Evolutionary conservation across 331 rosid species (phyloP), one percentile per base, ranked within the genome.

Genomic region (Erythrophleum ivorense): DNA sequence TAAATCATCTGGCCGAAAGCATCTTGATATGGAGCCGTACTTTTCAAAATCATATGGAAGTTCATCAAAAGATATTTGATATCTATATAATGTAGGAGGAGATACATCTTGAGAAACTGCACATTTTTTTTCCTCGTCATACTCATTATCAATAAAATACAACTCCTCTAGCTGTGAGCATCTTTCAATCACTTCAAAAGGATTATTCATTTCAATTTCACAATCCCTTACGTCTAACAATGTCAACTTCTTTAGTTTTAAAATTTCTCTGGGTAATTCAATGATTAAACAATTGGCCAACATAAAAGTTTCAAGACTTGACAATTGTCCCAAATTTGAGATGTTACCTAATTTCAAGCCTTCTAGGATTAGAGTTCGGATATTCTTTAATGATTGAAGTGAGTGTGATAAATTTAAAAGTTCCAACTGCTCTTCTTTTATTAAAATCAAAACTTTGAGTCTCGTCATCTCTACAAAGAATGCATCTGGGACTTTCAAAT

Each of bases 81-180:
- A 82, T 29, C 74, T 69, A 9, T 36, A 29, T 46, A 82, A 36
- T 41, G 0, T 0, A 10, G 46, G 81, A 0, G 70, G n/a, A 6
- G 15, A 16, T 38, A 3, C 9, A 18, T 21, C 8, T 24, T 40
- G 15, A n/a, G 36, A 0, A 54, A 73, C 12, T 18, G 9, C 13
- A 7, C 5, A 38, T 2, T 38, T 38, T 38, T 6, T 0, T 38
- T 38, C 41, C 5, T 38, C 2, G 41, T 38, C 41, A 38, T 38
- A 38, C 4, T 38, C 1, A 38, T 38, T 38, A 38, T 38, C 4
- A 38, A 38, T 0, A 31, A 75, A 24, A 31, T 63, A 40, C 38
- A 83, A 63, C 21, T 83, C 86, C 70, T 83, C 75, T 9, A 83
- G 58, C 1, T 48, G 55, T 1, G 21, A 62, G 29, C 29, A 24